phyloP scores from a whole-genome alignment of 441 rosid species.

The Mallotus japonicus region DNA sequence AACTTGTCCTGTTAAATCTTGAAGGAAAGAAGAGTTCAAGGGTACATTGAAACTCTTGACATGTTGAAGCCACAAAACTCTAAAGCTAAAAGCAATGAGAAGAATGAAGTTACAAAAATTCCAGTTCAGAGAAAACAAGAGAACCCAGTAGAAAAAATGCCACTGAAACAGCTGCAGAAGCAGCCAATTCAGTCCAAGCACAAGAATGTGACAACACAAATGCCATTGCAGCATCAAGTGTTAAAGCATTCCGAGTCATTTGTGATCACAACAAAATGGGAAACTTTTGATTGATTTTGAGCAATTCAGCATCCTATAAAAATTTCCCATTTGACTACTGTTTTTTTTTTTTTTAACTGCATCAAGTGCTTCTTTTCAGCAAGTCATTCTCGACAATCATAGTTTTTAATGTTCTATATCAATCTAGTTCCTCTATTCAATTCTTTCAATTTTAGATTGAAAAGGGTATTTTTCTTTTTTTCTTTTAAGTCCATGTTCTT shows the following conservation, averaged over 20 bases:
- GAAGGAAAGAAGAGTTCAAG: constrained; percentile 84
- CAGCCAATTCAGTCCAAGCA: constrained; percentile 11
- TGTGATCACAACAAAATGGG: constrained; percentile 76
- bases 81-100: constrained; percentile 18
- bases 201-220: constrained; percentile 29
- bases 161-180: not conserved
- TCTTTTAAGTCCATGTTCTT: not conserved
- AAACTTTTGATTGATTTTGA: constrained; percentile 52
- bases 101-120: constrained; percentile 1
- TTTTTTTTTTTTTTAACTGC: not conserved
- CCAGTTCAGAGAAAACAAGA: constrained; percentile 23
- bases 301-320: not conserved
- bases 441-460: not conserved
- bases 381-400: not conserved
- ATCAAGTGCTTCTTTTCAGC: not conserved
- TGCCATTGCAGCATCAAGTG: constrained; percentile 42
- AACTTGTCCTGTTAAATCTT: not conserved
- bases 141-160: constrained; percentile 37
- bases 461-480: not conserved
- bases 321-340: not conserved
- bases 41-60: constrained; percentile 72
- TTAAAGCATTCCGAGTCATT: constrained; percentile 40
- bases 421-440: not conserved
- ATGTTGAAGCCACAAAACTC: constrained; percentile 64
- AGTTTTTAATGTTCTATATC: not conserved